A percentile compares a stretch with the other conserved stretches of the same genome.
Evolutionary conservation across 306 rosid genomes (phyloP).

Genomic region (Lotus japonicus): DNA sequence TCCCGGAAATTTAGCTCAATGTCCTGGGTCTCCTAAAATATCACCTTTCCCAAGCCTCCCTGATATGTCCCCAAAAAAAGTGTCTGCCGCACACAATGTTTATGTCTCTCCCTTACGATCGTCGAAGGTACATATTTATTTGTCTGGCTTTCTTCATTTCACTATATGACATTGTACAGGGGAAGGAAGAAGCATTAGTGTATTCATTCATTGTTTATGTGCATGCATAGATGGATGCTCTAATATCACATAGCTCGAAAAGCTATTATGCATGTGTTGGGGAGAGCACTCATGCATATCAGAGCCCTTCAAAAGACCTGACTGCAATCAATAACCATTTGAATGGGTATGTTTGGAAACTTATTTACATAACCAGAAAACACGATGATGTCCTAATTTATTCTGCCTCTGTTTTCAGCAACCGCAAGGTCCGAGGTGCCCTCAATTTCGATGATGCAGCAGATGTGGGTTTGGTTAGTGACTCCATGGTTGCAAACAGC

Average conservation of each 20-base stretch:
- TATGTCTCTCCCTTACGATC: conserved; percentile 91
- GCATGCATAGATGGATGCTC: conserved; percentile 80
- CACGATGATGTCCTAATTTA: conserved; percentile 10
- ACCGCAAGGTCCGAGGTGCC: conserved; percentile 69
- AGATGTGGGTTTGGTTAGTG: conserved; percentile 63
- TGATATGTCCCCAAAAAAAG: conserved; percentile 99
- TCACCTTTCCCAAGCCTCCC: conserved; percentile 92
- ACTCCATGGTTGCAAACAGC: conserved; percentile 93
- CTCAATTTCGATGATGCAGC: conserved; percentile 72
- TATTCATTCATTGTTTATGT: background rate
- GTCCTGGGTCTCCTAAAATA: conserved; percentile 92
- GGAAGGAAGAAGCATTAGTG: too few species aligned
- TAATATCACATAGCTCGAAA: conserved; percentile 86
- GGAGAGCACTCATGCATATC: conserved; percentile 98
- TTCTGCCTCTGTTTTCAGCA: conserved; percentile 35
- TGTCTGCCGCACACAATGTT: conserved; percentile 84
- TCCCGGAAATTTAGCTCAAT: conserved; percentile 48
- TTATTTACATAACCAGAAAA: background rate
- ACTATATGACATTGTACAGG: background rate
- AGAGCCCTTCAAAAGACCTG: conserved; percentile 96
- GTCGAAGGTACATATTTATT: conserved; percentile 58
- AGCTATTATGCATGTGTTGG: conserved; percentile 99
- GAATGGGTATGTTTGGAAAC: conserved; percentile 49
- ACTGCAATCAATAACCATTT: conserved; percentile 93
- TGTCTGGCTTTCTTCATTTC: background rate